Evolutionary conservation across 1,284 basidiomycete genomes (phyloP).

Genomic region (Tranzscheliella williamsii): DNA sequence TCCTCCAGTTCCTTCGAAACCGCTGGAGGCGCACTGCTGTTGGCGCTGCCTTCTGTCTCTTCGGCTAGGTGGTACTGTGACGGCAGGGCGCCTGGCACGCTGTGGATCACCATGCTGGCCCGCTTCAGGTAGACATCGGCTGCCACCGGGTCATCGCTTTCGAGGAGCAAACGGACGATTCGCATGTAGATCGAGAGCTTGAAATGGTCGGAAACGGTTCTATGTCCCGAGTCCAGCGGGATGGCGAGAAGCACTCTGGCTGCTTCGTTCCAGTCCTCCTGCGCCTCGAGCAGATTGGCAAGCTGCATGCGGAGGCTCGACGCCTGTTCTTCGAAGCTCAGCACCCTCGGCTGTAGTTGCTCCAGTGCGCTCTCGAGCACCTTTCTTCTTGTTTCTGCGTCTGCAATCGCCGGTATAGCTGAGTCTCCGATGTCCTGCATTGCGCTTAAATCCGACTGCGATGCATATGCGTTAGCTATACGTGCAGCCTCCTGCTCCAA

Average conservation of each 20-base stretch:
- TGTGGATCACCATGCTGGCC: slow-evolving; percentile 82
- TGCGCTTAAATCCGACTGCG: slow-evolving; percentile 44
- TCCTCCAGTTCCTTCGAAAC: slow-evolving; percentile 19
- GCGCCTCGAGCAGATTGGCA: slow-evolving; percentile 81
- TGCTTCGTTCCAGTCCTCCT: slow-evolving; percentile 90
- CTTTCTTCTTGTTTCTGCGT: slow-evolving; percentile 53
- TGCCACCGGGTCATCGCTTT: slow-evolving; percentile 89
- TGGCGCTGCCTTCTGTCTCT: not conserved
- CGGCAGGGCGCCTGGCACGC: slow-evolving; percentile 41
- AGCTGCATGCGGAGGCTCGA: slow-evolving; percentile 81
- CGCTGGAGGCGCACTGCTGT: not conserved
- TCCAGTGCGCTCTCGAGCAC: slow-evolving; percentile 74
- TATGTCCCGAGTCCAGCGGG: slow-evolving; percentile 84
- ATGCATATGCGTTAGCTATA: slow-evolving; percentile 67
- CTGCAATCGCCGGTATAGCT: slow-evolving; percentile 26
- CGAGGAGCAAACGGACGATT: slow-evolving; percentile 89
- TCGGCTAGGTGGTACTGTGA: slow-evolving; percentile 17
- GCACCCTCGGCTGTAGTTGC: slow-evolving; percentile 73
- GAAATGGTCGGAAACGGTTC: slow-evolving; percentile 76
- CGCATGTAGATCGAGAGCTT: slow-evolving; percentile 89
- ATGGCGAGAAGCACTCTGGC: slow-evolving; percentile 88
- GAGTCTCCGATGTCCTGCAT: slow-evolving; percentile 15
- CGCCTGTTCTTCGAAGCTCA: slow-evolving; percentile 91
- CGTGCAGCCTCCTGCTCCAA: slow-evolving; percentile 65
- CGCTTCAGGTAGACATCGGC: slow-evolving; percentile 96